These are phyloP conservation scores for Rhazya stricta DNA, from an alignment of 257 asterid genomes.

Conservation along the genomic window DNA sequence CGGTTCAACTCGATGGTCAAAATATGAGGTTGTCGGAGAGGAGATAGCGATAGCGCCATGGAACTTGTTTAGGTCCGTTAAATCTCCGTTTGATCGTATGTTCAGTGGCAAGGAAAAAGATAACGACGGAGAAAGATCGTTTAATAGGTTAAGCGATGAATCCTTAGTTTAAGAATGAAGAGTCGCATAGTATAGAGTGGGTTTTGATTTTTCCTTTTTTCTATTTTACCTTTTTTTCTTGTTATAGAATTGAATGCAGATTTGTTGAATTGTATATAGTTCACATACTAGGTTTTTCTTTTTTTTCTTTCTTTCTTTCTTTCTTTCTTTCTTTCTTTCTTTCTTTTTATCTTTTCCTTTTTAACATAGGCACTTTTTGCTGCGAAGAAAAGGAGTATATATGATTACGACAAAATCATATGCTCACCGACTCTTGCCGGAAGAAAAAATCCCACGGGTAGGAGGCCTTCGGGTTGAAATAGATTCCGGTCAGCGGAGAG, in stretches of 20 bases:
- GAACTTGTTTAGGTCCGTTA: conserved; percentile 23
- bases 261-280: neutral
- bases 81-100: conserved; percentile 28
- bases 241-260: too few species aligned
- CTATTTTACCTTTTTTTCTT: neutral
- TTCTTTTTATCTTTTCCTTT: too few species aligned
- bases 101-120: conserved; percentile 23
- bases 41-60: conserved; percentile 6
- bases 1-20: conserved; percentile 19
- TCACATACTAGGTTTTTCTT: too few species aligned
- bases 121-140: conserved; percentile 18
- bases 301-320: too few species aligned
- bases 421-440: too few species aligned
- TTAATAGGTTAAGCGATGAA: neutral
- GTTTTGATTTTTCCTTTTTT: neutral
- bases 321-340: too few species aligned
- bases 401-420: too few species aligned
- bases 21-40: conserved; percentile 10
- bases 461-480: too few species aligned
- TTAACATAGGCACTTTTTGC: too few species aligned
- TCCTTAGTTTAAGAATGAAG: neutral
- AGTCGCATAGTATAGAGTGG: neutral
- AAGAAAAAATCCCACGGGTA: too few species aligned
- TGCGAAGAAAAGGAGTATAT: too few species aligned
- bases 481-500: too few species aligned